phyloP scores from a whole-genome alignment of 106 monocot species.

The Agapanthus africanus region DNA sequence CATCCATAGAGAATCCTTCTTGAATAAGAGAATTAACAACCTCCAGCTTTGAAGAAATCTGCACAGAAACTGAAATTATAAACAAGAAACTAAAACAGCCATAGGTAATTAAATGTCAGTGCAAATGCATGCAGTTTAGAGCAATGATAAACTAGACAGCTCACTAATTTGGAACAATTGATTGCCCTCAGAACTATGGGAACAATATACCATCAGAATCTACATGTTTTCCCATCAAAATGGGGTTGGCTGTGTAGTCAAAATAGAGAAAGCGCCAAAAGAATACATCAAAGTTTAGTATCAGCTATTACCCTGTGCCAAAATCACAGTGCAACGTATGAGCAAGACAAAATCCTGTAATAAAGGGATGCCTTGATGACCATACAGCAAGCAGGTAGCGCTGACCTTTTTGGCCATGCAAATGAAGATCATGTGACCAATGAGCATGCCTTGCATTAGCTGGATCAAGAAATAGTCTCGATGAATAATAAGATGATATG shows the following conservation, averaged over 20 bases:
- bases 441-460: no score
- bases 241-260: not conserved
- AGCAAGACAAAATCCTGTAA: not conserved
- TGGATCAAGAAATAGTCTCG: not conserved
- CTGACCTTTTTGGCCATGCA: no score
- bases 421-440: no score
- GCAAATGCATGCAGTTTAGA: no score
- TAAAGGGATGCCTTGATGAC: no score
- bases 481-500: not conserved
- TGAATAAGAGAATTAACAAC: slow-evolving; percentile 60
- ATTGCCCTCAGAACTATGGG: no score
- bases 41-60: slow-evolving; percentile 79
- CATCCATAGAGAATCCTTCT: slow-evolving; percentile 76
- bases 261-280: not conserved
- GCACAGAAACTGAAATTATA: not conserved
- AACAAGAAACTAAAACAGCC: no score
- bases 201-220: no score
- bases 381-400: no score
- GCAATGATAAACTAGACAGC: no score
- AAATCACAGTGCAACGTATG: not conserved
- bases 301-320: not conserved
- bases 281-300: not conserved
- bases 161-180: no score
- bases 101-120: not conserved
- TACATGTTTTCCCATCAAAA: not conserved